Conservation (phyloP, 2,329 filamentous ascomycete genomes). For the Corniculantispora saksenae region DNA sequence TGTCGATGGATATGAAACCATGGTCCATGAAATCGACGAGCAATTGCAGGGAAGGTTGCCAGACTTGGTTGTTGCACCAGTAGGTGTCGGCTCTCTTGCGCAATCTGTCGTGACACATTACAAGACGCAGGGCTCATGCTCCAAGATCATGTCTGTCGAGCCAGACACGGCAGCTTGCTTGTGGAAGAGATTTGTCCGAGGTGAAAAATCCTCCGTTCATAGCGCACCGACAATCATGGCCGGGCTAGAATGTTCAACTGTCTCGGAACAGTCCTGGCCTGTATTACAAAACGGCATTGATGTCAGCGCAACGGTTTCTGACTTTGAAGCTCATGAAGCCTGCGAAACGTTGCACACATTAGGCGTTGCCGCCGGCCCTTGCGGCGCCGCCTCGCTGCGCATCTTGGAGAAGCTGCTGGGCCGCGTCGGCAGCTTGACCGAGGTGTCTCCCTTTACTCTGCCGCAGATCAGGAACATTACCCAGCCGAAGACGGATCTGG, state of each 20-base stretch:
- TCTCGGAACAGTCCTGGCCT: slow-evolving; percentile 66
- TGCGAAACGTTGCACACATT: slow-evolving; percentile 51
- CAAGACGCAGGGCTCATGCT: slow-evolving; percentile 44
- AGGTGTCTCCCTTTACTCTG: slow-evolving; percentile 40
- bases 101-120: slow-evolving; percentile 68
- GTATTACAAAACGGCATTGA: slow-evolving; percentile 59
- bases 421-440: slow-evolving; percentile 58
- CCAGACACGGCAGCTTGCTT: slow-evolving; percentile 65
- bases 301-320: slow-evolving; percentile 60
- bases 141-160: slow-evolving; percentile 65
- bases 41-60: slow-evolving; percentile 48
- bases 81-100: slow-evolving; percentile 70
- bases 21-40: slow-evolving; percentile 67
- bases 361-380: slow-evolving; percentile 59
- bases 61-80: slow-evolving; percentile 61
- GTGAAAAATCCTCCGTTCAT: slow-evolving; percentile 47
- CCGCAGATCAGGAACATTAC: slow-evolving; percentile 23
- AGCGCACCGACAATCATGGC: slow-evolving; percentile 70
- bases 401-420: slow-evolving; percentile 77
- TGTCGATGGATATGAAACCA: slow-evolving; percentile 74
- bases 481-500: slow-evolving; percentile 25
- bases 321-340: slow-evolving; percentile 62
- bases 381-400: slow-evolving; percentile 67
- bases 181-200: slow-evolving; percentile 51
- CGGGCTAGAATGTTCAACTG: slow-evolving; percentile 71